A percentile compares a stretch with the other conserved stretches of the same genome.
These are phyloP conservation scores for Lanmaoa pseudosensibilis DNA, from an alignment of 768 basidiomycete species.

Conservation along the genomic window DNA sequence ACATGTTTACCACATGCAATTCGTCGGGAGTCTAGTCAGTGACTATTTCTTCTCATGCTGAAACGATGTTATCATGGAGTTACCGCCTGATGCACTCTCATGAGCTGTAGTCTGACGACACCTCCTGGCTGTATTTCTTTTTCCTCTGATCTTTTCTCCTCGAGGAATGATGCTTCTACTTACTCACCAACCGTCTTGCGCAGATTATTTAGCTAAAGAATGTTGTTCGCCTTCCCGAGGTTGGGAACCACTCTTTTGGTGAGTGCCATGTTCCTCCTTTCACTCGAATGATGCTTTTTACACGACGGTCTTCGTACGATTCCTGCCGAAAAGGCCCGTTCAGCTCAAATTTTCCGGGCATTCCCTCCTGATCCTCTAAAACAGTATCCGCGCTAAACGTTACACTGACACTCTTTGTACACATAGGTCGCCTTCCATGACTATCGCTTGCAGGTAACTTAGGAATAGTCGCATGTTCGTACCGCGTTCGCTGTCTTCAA, in stretches of 20 bases:
- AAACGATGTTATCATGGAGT: conserved; percentile 21
- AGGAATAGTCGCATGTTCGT: neutral
- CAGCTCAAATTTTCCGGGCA: conserved; percentile 77
- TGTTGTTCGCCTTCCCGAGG: neutral
- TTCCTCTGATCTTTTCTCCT: conserved; percentile 6
- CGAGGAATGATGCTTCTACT: neutral
- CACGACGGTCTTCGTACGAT: conserved; percentile 69
- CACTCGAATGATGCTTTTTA: conserved; percentile 1
- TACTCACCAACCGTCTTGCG: neutral
- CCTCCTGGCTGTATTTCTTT: conserved; percentile 16
- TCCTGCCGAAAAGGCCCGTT: conserved; percentile 82
- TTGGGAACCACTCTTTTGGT: neutral
- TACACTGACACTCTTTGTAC: neutral
- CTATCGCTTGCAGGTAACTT: neutral
- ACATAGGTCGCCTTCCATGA: neutral
- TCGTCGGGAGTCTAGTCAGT: neutral
- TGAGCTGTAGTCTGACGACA: conserved; percentile 10
- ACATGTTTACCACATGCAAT: neutral
- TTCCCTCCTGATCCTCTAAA: conserved; percentile 55
- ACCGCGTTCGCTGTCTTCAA: neutral
- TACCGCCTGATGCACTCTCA: conserved; percentile 13
- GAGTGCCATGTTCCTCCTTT: neutral
- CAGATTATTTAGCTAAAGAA: neutral
- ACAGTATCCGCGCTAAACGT: neutral
- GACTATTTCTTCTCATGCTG: neutral